Percentiles rank a stretch among this genome's conserved stretches.
phyloP scores from a whole-genome alignment of 2,329 filamentous ascomycete genomes.

The Paecilomyces dactylethromorphus region DNA sequence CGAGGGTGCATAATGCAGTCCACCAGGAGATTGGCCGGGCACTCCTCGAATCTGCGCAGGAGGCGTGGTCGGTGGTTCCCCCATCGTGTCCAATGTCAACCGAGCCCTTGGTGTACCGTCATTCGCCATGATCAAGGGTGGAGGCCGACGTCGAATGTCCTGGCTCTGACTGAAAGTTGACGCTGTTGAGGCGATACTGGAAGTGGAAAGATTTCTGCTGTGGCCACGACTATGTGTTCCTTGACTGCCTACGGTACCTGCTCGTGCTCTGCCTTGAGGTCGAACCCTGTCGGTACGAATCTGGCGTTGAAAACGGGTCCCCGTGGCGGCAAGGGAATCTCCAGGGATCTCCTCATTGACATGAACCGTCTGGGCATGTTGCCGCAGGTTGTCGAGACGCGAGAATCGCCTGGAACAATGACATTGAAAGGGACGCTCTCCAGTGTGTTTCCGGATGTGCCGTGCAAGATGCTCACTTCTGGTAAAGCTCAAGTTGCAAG shows the following conservation, averaged over 20 bases:
- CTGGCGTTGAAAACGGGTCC: slow-evolving; percentile 86
- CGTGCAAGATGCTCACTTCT: slow-evolving; percentile 90
- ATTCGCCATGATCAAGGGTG: slow-evolving; percentile 74
- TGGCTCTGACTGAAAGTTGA: slow-evolving; percentile 59
- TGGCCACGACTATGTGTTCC: slow-evolving; percentile 69
- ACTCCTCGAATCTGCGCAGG: slow-evolving; percentile 60
- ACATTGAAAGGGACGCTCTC: slow-evolving; percentile 92
- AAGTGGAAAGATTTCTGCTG: slow-evolving; percentile 76
- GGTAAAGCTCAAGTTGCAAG: slow-evolving; percentile 91
- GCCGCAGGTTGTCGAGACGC: slow-evolving; percentile 85
- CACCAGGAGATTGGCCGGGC: slow-evolving; percentile 61
- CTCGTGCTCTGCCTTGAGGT: slow-evolving; percentile 65
- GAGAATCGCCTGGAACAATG: slow-evolving; percentile 93
- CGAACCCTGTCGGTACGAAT: slow-evolving; percentile 81
- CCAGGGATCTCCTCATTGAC: slow-evolving; percentile 94
- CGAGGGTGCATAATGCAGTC: slow-evolving; percentile 77
- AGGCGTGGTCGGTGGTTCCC: slow-evolving; percentile 57
- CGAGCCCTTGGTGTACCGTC: slow-evolving; percentile 58
- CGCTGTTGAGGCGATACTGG: slow-evolving; percentile 71
- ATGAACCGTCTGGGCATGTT: slow-evolving; percentile 96
- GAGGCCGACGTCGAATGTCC: slow-evolving; percentile 65
- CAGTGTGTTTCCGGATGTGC: slow-evolving; percentile 97
- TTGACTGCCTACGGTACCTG: slow-evolving; percentile 69
- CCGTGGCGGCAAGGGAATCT: slow-evolving; percentile 86
- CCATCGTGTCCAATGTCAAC: slow-evolving; percentile 58